phyloP scores from a whole-genome alignment of 2,329 filamentous ascomycete species.

The Immersiporthe knoxdaviesiana region DNA sequence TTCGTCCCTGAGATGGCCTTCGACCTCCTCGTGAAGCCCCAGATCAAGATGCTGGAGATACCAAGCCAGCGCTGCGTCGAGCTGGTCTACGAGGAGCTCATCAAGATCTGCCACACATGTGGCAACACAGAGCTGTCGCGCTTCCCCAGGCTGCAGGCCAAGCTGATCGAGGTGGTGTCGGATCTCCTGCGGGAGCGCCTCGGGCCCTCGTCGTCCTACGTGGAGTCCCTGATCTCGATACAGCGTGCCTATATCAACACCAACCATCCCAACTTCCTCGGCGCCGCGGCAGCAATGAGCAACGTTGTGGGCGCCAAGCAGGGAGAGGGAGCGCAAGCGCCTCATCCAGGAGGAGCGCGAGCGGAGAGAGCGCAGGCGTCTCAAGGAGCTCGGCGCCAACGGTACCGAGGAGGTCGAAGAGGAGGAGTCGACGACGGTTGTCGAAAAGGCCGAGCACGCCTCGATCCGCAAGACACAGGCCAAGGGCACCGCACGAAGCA shows the following conservation, averaged over 20 bases:
- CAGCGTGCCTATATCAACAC: slow-evolving; percentile 99
- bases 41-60: slow-evolving; percentile 95
- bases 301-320: slow-evolving; percentile 94
- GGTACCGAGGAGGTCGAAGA: slow-evolving; percentile 67
- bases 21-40: slow-evolving; percentile 94
- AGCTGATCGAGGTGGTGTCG: slow-evolving; percentile 97
- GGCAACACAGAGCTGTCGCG: slow-evolving; percentile 91
- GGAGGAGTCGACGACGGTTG: slow-evolving; percentile 40
- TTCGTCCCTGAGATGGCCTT: slow-evolving; percentile 98
- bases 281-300: slow-evolving; percentile 95
- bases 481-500: slow-evolving; percentile 68
- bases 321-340: slow-evolving; percentile 84
- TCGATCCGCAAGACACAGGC: slow-evolving; percentile 63
- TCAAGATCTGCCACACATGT: slow-evolving; percentile 99
- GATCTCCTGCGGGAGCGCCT: slow-evolving; percentile 91
- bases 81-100: slow-evolving; percentile 96
- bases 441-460: slow-evolving; percentile 58
- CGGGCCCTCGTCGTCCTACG: slow-evolving; percentile 85
- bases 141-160: slow-evolving; percentile 90
- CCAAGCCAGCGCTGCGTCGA: slow-evolving; percentile 97
- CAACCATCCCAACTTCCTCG: slow-evolving; percentile 97
- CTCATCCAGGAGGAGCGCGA: slow-evolving; percentile 82
- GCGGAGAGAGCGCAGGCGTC: slow-evolving; percentile 78
- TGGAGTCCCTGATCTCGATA: slow-evolving; percentile 95
- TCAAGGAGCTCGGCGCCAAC: slow-evolving; percentile 85